Percentiles rank a stretch among this genome's conserved stretches.
These are phyloP conservation scores for Acacia pycnantha DNA, from an alignment of 331 rosid genomes.

Conservation along the genomic window DNA sequence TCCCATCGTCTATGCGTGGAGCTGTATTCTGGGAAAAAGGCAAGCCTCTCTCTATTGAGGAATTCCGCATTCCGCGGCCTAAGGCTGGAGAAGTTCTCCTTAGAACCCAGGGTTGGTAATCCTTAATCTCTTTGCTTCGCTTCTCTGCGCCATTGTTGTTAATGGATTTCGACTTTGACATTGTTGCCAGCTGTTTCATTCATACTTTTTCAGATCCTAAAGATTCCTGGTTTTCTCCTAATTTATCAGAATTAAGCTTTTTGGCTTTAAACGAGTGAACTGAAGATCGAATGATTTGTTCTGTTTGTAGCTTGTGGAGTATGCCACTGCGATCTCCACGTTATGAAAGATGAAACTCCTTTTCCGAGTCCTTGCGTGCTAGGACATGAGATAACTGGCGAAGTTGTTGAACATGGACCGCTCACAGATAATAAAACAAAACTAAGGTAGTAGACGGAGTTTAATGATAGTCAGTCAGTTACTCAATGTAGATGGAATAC, in stretches of 20 bases:
- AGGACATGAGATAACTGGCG: constrained; percentile 96
- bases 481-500: background rate
- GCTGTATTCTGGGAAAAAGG: constrained; percentile 78
- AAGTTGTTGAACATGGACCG: constrained; percentile 76
- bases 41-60: constrained; percentile 81
- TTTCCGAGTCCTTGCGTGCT: constrained; percentile 77
- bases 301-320: constrained; percentile 84
- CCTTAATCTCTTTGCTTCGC: background rate
- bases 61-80: constrained; percentile 82
- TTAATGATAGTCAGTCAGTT: background rate
- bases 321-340: constrained; percentile 96
- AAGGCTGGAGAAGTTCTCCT: constrained; percentile 84
- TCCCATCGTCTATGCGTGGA: constrained; percentile 83
- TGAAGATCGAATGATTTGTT: background rate
- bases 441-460: constrained; percentile 48
- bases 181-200: background rate
- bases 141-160: background rate
- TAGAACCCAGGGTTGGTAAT: constrained; percentile 58
- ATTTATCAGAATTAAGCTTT: background rate
- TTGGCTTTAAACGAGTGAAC: background rate
- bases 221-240: background rate
- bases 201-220: background rate
- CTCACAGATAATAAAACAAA: constrained; percentile 48
- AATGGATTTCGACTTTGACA: background rate
- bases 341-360: constrained; percentile 85